Evolutionary conservation across 2,329 filamentous ascomycete species (phyloP).

Genomic region (Chaetomiaceae sp.): DNA sequence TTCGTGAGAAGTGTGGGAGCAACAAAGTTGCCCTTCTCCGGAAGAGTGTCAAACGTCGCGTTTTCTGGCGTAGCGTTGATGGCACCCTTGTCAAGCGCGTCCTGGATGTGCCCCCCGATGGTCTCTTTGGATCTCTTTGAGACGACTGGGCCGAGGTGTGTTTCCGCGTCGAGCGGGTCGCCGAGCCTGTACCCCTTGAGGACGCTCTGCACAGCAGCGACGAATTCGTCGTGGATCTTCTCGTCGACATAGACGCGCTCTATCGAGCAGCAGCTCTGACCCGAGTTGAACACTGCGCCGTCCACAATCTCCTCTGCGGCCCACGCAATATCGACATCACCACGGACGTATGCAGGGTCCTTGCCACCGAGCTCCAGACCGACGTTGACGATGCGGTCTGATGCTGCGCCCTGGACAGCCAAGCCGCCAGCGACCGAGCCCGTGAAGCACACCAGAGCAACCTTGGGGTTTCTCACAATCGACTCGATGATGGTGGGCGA

Average conservation of each 20-base stretch:
- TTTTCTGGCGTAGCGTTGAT: conserved; percentile 81
- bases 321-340: conserved; percentile 84
- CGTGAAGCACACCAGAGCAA: conserved; percentile 86
- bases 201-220: conserved; percentile 73
- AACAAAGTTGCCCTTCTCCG: conserved; percentile 80
- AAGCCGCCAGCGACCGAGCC: conserved; percentile 86
- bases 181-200: conserved; percentile 78
- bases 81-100: conserved; percentile 79
- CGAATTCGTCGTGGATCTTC: conserved; percentile 76
- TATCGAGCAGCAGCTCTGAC: conserved; percentile 93
- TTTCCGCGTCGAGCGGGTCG: conserved; percentile 74
- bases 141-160: conserved; percentile 83
- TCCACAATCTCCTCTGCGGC: conserved; percentile 93
- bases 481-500: conserved; percentile 71
- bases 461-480: conserved; percentile 69
- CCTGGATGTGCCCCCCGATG: conserved; percentile 74
- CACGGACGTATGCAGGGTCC: conserved; percentile 83
- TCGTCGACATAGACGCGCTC: conserved; percentile 90
- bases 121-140: conserved; percentile 72
- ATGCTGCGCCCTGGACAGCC: conserved; percentile 77
- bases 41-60: conserved; percentile 65
- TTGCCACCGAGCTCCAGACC: conserved; percentile 92
- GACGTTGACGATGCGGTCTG: conserved; percentile 78
- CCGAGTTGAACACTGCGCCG: conserved; percentile 94
- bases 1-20: conserved; percentile 75